Evolutionary conservation across 176 grass and related monocot genomes (phyloP), one percentile per base, ranked within the genome.

Genomic region (Pontederia crassipes): DNA sequence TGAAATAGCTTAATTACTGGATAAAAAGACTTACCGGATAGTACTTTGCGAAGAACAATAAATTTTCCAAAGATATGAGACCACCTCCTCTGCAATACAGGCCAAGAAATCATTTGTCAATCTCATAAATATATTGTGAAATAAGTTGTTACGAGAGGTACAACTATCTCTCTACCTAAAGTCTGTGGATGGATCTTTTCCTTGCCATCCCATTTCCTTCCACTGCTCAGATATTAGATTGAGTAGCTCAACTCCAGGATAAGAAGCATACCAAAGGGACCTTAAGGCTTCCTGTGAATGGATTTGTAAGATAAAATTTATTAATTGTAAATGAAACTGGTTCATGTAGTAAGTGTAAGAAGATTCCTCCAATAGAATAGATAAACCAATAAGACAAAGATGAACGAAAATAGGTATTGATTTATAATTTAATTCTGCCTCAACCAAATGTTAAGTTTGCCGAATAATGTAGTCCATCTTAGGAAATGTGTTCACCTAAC

Each of bases 151-250:
- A 53, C 26, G 9, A 28, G n/a, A 77, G 70, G 49, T 16, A 45
- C 50, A 18, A 17, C 11, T 28, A 3, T 26, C 48, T 52, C 26
- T 64, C 17, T 72, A 88, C 92, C 92, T 87, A 63, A 97, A 97
- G 81, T 97, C 92, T 63, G 92, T 97, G 13, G 92, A 97, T 72
- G 91, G 91, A 61, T 96, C 86, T 76, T 86, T 84, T 17, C 91
- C 91, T 90, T 96, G 91, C 91, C 87, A 91, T 32, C 92, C 92
- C 92, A 97, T 97, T 72, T 97, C 87, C 62, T 97, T 97, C 92
- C 92, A 97, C 76, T 90, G 83, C 27, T 97, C 87, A 46, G 92
- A 97, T 82, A 90, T 77, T 70, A 91, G 70, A 2, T 78, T 83
- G 2, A 28, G 74, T 71, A 91, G 83, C 75, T 91, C 78, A 8